phyloP scores from a whole-genome alignment of 441 rosid species.

The Gossypium gossypioides region DNA sequence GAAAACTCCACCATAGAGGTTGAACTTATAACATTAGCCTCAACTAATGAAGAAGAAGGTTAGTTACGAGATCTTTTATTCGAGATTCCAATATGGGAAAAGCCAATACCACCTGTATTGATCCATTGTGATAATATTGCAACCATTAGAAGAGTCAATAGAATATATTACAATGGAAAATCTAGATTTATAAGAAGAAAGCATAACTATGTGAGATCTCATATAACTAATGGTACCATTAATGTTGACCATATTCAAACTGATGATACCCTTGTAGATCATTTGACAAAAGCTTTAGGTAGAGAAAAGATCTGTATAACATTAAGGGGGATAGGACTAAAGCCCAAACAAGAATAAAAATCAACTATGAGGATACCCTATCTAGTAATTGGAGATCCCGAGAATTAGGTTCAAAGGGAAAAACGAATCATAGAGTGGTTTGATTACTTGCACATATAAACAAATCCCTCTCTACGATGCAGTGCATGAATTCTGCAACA shows the following conservation, averaged over 20 bases:
- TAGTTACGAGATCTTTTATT: too few species aligned
- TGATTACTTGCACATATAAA: neutral
- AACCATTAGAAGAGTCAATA: too few species aligned
- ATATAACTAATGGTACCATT: neutral
- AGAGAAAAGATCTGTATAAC: neutral
- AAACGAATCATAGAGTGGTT: neutral
- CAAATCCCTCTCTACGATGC: too few species aligned
- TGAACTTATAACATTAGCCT: too few species aligned
- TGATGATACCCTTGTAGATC: neutral
- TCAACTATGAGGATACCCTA: neutral
- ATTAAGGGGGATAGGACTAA: too few species aligned
- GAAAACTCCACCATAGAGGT: neutral
- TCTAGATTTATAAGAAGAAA: too few species aligned
- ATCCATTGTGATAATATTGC: neutral
- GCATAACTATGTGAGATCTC: neutral
- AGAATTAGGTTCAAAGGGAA: neutral
- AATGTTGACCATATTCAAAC: neutral
- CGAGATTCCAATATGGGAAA: neutral
- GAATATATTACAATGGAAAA: too few species aligned
- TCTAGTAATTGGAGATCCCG: neutral
- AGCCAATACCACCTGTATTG: neutral
- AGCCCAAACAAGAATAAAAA: too few species aligned
- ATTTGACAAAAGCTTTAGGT: neutral
- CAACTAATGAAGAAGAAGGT: neutral
- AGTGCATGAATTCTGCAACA: neutral